Percentiles rank a stretch among this genome's conserved stretches.
These are phyloP conservation scores for Irpex lacteus DNA, from an alignment of 1,284 basidiomycete species.

Conservation along the genomic window DNA sequence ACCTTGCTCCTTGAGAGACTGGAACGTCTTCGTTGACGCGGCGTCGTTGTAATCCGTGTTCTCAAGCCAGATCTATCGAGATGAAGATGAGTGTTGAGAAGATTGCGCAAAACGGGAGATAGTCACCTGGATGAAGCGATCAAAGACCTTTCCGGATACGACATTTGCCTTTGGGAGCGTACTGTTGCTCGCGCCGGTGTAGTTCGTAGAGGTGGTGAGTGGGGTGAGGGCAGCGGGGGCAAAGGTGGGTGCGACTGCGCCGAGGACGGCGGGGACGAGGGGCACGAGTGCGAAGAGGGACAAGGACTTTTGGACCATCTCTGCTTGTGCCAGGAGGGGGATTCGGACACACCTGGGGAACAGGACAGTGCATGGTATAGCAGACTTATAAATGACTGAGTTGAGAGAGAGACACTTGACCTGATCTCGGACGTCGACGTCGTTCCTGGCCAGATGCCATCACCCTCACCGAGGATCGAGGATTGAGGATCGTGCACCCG, in stretches of 20 bases:
- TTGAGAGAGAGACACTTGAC: too few relatives aligned
- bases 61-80: slow-evolving; percentile 36
- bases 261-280: slow-evolving; percentile 20
- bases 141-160: slow-evolving; percentile 42
- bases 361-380: too few relatives aligned
- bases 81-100: not conserved
- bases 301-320: too few relatives aligned
- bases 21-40: slow-evolving; percentile 37
- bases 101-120: not conserved
- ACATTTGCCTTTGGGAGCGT: slow-evolving; percentile 34
- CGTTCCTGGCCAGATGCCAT: too few relatives aligned
- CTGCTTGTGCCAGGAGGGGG: too few relatives aligned
- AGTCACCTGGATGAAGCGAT: slow-evolving; percentile 39
- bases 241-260: slow-evolving; percentile 35
- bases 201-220: slow-evolving; percentile 30
- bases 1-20: slow-evolving; percentile 48
- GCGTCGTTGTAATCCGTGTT: slow-evolving; percentile 42
- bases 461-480: too few relatives aligned
- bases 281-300: slow-evolving; percentile 11
- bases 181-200: slow-evolving; percentile 38
- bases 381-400: too few relatives aligned
- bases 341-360: too few relatives aligned
- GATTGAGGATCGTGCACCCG: too few relatives aligned
- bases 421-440: too few relatives aligned
- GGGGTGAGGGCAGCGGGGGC: slow-evolving; percentile 36